These are phyloP conservation scores for Alloascoidea hylecoeti DNA, from an alignment of 805 yeast genomes.

Conservation along the genomic window DNA sequence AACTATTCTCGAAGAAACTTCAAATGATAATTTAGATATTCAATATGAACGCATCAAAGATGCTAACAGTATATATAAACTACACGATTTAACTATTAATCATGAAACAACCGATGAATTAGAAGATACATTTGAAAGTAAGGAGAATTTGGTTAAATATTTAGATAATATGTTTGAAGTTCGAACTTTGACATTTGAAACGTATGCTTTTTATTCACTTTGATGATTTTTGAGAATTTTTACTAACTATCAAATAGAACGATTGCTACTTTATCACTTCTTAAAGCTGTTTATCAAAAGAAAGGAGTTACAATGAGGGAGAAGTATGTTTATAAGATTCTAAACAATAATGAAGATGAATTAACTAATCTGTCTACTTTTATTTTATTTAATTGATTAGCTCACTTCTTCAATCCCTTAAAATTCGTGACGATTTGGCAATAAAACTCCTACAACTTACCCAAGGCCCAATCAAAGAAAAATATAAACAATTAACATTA, in stretches of 20 bases:
- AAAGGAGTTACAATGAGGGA: neutral
- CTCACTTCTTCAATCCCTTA: neutral
- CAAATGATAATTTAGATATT: neutral
- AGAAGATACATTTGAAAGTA: neutral
- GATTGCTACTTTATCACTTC: neutral
- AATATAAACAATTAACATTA: neutral
- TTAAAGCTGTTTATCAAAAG: neutral
- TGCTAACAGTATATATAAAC: neutral
- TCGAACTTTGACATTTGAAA: neutral
- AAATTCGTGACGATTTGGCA: neutral
- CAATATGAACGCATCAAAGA: neutral
- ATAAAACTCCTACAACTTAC: neutral
- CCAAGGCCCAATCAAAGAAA: neutral
- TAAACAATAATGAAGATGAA: no score
- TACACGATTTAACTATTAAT: slow-evolving; percentile 1
- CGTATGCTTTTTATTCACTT: neutral
- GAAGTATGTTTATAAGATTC: neutral
- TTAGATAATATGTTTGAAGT: neutral
- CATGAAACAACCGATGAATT: neutral
- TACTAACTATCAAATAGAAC: neutral
- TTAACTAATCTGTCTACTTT: neutral
- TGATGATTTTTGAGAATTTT: slow-evolving; percentile 1
- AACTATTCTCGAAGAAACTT: neutral
- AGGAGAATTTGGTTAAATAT: neutral
- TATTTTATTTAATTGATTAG: neutral